Percentiles rank a stretch among this genome's conserved stretches.
Conservation (phyloP, 208 protist species). For the Trypanosoma rangeli region DNA sequence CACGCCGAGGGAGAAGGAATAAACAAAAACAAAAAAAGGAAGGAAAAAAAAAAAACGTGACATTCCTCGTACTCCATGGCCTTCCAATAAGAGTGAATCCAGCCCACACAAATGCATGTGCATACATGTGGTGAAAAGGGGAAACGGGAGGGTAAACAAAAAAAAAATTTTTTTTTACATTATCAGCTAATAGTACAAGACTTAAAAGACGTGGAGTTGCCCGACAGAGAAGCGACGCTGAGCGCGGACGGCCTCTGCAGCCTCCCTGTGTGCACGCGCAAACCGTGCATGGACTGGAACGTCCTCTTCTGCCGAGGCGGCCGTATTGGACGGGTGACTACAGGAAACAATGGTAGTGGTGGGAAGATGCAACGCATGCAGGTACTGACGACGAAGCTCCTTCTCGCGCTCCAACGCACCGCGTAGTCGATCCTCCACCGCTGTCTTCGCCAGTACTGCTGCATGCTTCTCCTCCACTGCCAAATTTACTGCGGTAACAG, state of each 20-base stretch:
- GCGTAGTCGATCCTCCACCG: slow-evolving; percentile 16
- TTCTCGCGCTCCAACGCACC: slow-evolving; percentile 27
- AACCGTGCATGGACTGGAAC: slow-evolving; percentile 77
- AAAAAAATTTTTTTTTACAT: background rate
- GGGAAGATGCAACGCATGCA: slow-evolving; percentile 50
- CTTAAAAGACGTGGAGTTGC: slow-evolving; percentile 3
- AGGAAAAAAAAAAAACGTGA: background rate
- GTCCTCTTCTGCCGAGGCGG: slow-evolving; percentile 27
- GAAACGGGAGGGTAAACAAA: background rate
- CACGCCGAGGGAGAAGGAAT: background rate
- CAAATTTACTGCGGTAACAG: background rate
- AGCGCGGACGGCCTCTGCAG: slow-evolving; percentile 48
- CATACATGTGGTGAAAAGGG: too few relatives aligned
- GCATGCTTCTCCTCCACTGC: slow-evolving; percentile 15
- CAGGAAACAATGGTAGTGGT: slow-evolving; percentile 42
- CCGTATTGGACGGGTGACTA: background rate
- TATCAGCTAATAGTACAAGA: background rate
- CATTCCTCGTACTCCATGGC: background rate
- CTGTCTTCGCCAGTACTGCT: background rate
- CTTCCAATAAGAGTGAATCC: too few relatives aligned
- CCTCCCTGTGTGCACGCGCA: slow-evolving; percentile 74
- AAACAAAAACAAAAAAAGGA: background rate
- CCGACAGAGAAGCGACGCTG: slow-evolving; percentile 29
- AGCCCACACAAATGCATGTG: too few relatives aligned
- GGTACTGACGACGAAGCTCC: slow-evolving; percentile 46